Percentiles rank a stretch among this genome's conserved stretches.
phyloP scores from a whole-genome alignment of 805 yeast species.

The Kuraishia ogatae region DNA sequence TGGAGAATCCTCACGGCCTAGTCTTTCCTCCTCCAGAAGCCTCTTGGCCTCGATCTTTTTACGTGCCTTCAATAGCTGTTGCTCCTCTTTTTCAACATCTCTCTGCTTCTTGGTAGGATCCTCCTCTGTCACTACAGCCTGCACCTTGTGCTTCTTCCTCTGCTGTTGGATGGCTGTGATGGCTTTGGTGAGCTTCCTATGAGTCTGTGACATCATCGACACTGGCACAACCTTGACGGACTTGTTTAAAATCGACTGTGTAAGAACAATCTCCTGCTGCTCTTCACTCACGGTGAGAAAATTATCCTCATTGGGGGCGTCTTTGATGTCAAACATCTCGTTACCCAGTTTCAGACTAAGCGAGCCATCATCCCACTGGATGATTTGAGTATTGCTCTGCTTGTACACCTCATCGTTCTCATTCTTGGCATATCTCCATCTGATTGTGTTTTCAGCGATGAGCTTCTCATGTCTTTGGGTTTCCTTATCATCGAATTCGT shows the following conservation, averaged over 20 bases:
- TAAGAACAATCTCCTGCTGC: constrained; percentile 60
- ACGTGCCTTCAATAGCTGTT: constrained; percentile 46
- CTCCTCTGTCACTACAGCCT: constrained; percentile 39
- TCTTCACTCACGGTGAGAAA: constrained; percentile 66
- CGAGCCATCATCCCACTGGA: constrained; percentile 93
- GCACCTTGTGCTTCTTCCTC: constrained; percentile 36
- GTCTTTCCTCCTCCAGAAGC: constrained; percentile 47
- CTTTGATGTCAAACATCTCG: constrained; percentile 75
- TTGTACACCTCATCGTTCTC: constrained; percentile 65
- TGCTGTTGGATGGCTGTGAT: constrained; percentile 39
- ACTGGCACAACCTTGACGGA: constrained; percentile 78
- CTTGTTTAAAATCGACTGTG: constrained; percentile 56
- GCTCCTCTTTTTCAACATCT: constrained; percentile 56
- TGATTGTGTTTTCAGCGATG: constrained; percentile 73
- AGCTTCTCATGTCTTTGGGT: constrained; percentile 29
- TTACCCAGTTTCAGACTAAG: constrained; percentile 78
- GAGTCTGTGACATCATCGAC: constrained; percentile 81
- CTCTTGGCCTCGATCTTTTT: constrained; percentile 26
- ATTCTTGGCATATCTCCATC: constrained; percentile 88
- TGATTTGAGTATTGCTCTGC: constrained; percentile 82
- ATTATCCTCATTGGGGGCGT: constrained; percentile 58
- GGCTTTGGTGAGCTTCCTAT: constrained; percentile 68
- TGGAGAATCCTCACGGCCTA: constrained; percentile 28
- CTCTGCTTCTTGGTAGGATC: constrained; percentile 69
- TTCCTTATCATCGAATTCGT: constrained; percentile 44